A percentile compares a stretch with the other conserved stretches of the same genome.
Conservation (phyloP, 768 basidiomycete species). For the Clitopilus passeckerianus region DNA sequence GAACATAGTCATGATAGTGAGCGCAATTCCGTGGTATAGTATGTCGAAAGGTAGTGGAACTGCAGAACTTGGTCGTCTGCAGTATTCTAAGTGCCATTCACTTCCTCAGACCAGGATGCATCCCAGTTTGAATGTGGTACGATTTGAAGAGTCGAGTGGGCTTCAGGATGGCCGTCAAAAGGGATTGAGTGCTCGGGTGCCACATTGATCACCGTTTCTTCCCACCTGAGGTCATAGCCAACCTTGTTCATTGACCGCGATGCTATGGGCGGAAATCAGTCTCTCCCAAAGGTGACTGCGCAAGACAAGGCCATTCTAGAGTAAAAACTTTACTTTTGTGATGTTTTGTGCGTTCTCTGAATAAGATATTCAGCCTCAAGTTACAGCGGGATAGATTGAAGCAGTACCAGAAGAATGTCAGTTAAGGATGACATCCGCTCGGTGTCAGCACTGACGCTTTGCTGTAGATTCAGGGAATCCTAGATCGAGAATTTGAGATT, state of each 20-base stretch:
- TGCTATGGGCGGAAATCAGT: constrained; percentile 67
- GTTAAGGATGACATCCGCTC: neutral
- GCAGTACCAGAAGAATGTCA: constrained; percentile 92
- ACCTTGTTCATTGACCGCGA: neutral
- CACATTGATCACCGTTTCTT: neutral
- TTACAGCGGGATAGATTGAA: constrained; percentile 92
- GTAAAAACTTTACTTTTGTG: constrained; percentile 42
- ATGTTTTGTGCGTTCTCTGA: too few species aligned
- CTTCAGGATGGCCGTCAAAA: neutral
- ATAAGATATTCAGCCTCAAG: constrained; percentile 63
- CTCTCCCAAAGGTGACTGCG: constrained; percentile 81
- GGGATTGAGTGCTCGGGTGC: neutral
- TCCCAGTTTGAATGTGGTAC: constrained; percentile 8
- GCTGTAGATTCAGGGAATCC: constrained; percentile 76
- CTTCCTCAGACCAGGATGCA: constrained; percentile 13
- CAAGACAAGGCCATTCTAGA: constrained; percentile 96
- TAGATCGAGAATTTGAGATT: constrained; percentile 86
- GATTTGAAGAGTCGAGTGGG: neutral
- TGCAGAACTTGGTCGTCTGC: constrained; percentile 8
- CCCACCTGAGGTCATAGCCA: neutral
- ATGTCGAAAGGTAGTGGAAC: constrained; percentile 1
- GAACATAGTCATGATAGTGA: constrained; percentile 70
- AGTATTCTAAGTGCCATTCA: constrained; percentile 23
- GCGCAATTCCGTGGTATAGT: constrained; percentile 5
- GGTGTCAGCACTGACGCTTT: neutral